These are phyloP conservation scores for Candida saitoana DNA, from an alignment of 805 yeast genomes.

Conservation along the genomic window DNA sequence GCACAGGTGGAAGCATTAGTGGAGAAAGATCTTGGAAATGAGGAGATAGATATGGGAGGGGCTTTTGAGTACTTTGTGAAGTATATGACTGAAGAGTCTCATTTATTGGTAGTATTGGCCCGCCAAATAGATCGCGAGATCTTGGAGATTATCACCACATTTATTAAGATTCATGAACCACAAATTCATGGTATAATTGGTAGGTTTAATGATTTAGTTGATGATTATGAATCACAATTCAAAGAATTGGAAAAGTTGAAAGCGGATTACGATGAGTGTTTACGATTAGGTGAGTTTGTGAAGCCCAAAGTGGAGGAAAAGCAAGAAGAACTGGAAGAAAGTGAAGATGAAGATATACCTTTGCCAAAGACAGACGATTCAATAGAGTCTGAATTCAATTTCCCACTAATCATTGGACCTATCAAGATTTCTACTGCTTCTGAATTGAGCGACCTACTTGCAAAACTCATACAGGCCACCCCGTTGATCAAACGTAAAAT, in stretches of 20 bases:
- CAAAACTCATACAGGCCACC: constrained; percentile 18
- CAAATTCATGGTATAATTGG: constrained; percentile 20
- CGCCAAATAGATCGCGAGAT: constrained; percentile 31
- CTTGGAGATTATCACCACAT: constrained; percentile 29
- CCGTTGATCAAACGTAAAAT: constrained; percentile 28
- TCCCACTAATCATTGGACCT: constrained; percentile 33
- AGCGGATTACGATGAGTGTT: constrained; percentile 25
- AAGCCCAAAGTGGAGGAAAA: constrained; percentile 5
- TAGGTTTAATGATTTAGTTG: constrained; percentile 19
- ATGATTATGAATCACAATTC: constrained; percentile 22
- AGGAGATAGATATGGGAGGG: neutral
- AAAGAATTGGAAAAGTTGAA: constrained; percentile 25
- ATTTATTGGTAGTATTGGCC: constrained; percentile 22
- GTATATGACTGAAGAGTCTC: constrained; percentile 21
- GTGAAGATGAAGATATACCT: neutral
- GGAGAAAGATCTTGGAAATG: neutral
- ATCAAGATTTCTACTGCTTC: constrained; percentile 12
- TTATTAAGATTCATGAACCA: constrained; percentile 36
- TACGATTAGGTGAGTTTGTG: constrained; percentile 30
- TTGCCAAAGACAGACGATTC: neutral
- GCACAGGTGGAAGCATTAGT: neutral
- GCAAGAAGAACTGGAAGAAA: neutral
- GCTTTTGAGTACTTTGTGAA: constrained; percentile 13
- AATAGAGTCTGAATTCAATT: constrained; percentile 16
- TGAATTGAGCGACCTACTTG: constrained; percentile 21